Base-by-base conservation (phyloP, 192 early-diverging fungal species). In the Geranomyces variabilis region DNA sequence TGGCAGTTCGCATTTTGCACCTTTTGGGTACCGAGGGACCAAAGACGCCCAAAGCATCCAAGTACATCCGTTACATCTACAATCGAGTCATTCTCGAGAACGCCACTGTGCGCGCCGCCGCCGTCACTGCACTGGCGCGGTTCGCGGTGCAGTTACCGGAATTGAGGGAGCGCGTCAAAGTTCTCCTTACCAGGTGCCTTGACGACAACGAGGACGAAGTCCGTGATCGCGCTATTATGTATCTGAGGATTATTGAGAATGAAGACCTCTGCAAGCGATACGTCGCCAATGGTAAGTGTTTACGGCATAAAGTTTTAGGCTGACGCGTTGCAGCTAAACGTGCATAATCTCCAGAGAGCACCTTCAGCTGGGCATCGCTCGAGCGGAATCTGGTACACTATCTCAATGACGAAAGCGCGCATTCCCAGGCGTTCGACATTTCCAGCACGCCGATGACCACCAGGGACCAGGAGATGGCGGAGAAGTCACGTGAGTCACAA, bases 41-140 rank as follows among this genome's bases (percentile, higher is more conserved):
- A 21, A 90, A 88, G 70, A 95, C 94, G 15, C 70, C 86, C n/a
- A 91, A 90, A 22, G 96, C 97, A 21, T 91, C 93, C 14, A 93
- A 96, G 77, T 99, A 93, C 77, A 96, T 99, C 75, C 88, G 95
- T n/a, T 97, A 97, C 76, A 99, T 99, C 69, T 99, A 99, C 88
- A 99, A 99, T 84, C 89, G 97, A 12, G 94, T 99, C 43, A 97
- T 99, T 70, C 84, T 99, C 53, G 97, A 99, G 69, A 97, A 95
- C 73, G 91, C 95, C 1, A 93, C 93, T 74, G 94, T 99, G 30
- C 86, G 96, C 45, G 96, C 93, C 13, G 96, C 97, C 6, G 96
- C 97, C 4, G 95, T 98, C n/a, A 93, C 88, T 30, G 93, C 96
- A 1, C 82, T 99, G 77, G 93, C 93, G 63, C 93, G 93, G 72